phyloP scores from a whole-genome alignment of 1,284 basidiomycete genomes.

The Cryptococcus sp. region DNA sequence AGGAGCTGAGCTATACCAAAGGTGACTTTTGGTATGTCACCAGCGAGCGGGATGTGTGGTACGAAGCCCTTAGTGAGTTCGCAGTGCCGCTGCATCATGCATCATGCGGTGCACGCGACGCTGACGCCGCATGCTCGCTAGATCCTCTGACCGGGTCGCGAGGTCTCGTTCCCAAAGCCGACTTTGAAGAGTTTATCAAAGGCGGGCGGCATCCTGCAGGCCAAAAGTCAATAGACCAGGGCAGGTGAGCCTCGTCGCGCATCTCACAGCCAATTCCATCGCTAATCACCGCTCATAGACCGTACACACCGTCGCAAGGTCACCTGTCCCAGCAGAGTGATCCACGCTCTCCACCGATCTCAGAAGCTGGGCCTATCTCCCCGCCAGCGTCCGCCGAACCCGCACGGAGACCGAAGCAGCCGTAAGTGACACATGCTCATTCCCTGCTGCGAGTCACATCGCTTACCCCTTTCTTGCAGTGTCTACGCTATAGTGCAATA shows the following conservation, averaged over 20 bases:
- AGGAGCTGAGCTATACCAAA: conserved; percentile 86
- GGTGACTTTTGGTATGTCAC: conserved; percentile 99
- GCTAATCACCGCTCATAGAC: conserved; percentile 5
- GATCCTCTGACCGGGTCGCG: conserved; percentile 86
- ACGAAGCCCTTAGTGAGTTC: conserved; percentile 71
- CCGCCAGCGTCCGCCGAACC: conserved; percentile 16
- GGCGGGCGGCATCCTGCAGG: conserved; percentile 51
- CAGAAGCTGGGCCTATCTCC: conserved; percentile 11
- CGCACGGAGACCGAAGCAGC: conserved; percentile 23
- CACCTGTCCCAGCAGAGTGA: conserved; percentile 20
- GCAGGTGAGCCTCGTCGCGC: conserved; percentile 13
- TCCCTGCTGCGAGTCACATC: neutral
- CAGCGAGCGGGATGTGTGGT: conserved; percentile 69
- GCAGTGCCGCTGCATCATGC: conserved; percentile 3
- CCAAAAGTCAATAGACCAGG: conserved; percentile 16
- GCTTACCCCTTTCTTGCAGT: conserved; percentile 23
- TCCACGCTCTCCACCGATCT: conserved; percentile 19
- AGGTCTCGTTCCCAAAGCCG: conserved; percentile 79
- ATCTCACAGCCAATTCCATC: neutral
- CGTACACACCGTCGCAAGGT: conserved; percentile 25
- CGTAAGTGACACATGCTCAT: conserved; percentile 15
- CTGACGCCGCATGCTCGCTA: conserved; percentile 16
- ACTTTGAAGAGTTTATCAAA: conserved; percentile 87
- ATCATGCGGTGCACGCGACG: neutral
- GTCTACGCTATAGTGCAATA: conserved; percentile 91